A percentile compares a stretch with the other conserved stretches of the same genome.
Conservation (phyloP, 306 rosid genomes). For the Psophocarpus tetragonolobus region DNA sequence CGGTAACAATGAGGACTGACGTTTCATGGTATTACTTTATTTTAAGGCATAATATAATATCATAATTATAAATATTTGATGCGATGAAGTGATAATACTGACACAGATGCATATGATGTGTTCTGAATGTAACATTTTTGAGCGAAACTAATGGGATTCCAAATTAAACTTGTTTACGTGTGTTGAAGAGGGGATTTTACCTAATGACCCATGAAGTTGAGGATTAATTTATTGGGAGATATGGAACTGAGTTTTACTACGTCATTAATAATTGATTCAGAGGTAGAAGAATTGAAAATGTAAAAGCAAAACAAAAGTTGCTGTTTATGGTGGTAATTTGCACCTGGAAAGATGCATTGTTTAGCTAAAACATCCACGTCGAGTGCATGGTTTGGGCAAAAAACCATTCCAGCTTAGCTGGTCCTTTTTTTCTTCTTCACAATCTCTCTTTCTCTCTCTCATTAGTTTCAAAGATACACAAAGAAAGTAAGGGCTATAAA, state of each 20-base stretch:
- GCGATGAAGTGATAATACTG: too few relatives aligned
- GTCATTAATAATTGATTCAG: neutral
- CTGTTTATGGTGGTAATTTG: constrained; percentile 53
- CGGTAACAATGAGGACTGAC: too few relatives aligned
- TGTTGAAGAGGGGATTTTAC: neutral
- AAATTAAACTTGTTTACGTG: neutral
- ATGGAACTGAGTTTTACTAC: neutral
- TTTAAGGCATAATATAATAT: too few relatives aligned
- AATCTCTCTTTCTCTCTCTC: constrained; percentile 29
- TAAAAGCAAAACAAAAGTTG: constrained; percentile 33
- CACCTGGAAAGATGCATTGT: constrained; percentile 54
- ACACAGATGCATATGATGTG: neutral
- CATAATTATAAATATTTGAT: too few relatives aligned
- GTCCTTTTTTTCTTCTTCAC: constrained; percentile 23
- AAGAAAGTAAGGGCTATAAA: constrained; percentile 64
- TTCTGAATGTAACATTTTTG: neutral
- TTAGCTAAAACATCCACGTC: constrained; percentile 52
- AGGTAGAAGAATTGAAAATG: neutral
- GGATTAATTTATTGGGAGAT: neutral
- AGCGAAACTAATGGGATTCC: neutral
- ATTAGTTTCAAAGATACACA: constrained; percentile 34
- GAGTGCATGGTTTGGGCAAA: constrained; percentile 50
- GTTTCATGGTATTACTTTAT: too few relatives aligned
- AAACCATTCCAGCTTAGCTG: constrained; percentile 37
- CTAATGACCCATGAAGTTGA: neutral